These are phyloP conservation scores for Salinomyces thailandicus DNA, from an alignment of 2,329 filamentous ascomycete genomes.

Conservation along the genomic window DNA sequence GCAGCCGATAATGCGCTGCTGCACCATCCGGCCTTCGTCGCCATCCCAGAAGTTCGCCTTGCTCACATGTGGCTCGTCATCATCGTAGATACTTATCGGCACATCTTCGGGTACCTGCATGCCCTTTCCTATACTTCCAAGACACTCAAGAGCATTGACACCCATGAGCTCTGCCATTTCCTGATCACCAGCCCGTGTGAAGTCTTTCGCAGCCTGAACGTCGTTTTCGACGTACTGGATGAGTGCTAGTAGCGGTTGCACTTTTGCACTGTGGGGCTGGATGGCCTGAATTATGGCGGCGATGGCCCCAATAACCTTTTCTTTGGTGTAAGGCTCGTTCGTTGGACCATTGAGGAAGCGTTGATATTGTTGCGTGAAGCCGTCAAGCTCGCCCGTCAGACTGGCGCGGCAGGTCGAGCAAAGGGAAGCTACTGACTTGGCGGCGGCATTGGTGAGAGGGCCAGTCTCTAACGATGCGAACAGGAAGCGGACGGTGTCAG, in stretches of 20 bases:
- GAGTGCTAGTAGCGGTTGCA: conserved; percentile 47
- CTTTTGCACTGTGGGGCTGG: conserved; percentile 45
- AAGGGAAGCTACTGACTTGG: conserved; percentile 62
- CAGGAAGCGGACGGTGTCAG: conserved; percentile 61
- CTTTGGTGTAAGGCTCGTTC: conserved; percentile 59
- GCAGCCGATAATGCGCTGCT: conserved; percentile 42
- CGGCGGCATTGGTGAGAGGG: conserved; percentile 53
- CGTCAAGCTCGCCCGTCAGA: conserved; percentile 55
- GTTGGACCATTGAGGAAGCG: conserved; percentile 49
- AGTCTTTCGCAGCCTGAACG: conserved; percentile 33
- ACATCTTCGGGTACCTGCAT: conserved; percentile 58
- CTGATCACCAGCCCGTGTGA: conserved; percentile 25
- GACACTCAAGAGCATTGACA: conserved; percentile 52
- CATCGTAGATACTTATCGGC: conserved; percentile 55
- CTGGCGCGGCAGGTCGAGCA: conserved; percentile 64
- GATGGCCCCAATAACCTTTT: conserved; percentile 63
- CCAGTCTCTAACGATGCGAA: conserved; percentile 56
- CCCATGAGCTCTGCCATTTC: conserved; percentile 36
- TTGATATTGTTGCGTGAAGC: conserved; percentile 62
- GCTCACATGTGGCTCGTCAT: conserved; percentile 23
- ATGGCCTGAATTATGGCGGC: conserved; percentile 66
- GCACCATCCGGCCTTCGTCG: conserved; percentile 39
- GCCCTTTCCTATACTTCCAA: conserved; percentile 60
- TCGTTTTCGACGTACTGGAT: conserved; percentile 54
- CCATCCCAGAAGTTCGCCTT: conserved; percentile 39